Evolutionary conservation across 192 early-diverging fungal genomes (phyloP).

Genomic region (Tieghemiomyces parasiticus): DNA sequence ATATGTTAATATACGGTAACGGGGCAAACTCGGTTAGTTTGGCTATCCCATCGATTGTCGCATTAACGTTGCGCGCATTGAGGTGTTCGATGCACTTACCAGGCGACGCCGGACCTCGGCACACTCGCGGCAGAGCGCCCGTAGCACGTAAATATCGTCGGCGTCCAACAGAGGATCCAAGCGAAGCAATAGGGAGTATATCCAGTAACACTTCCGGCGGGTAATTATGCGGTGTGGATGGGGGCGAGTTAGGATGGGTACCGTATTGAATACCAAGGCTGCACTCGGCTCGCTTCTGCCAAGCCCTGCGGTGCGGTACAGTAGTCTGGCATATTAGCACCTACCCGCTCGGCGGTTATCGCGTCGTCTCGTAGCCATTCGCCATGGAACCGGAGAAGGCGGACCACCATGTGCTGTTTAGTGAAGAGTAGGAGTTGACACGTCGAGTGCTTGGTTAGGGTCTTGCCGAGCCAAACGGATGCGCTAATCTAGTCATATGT

Average conservation of each 20-base stretch:
- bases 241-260: background rate
- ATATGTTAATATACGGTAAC: background rate
- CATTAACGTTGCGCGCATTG: background rate
- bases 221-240: background rate
- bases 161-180: background rate
- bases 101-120: background rate
- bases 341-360: background rate
- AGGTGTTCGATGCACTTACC: background rate
- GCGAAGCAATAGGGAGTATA: background rate
- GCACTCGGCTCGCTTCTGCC: no score
- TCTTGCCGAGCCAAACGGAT: no score
- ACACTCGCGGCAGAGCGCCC: background rate
- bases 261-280: background rate
- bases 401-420: background rate
- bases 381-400: background rate
- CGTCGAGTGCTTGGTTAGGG: no score
- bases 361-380: background rate
- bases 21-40: background rate
- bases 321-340: background rate
- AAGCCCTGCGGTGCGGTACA: background rate
- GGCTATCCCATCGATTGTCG: background rate
- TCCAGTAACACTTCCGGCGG: background rate
- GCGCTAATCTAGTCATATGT: background rate
- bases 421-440: no score
- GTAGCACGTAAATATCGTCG: background rate